Base-by-base conservation (phyloP, 192 early-diverging fungal genomes). In the Geosiphon pyriformis region DNA sequence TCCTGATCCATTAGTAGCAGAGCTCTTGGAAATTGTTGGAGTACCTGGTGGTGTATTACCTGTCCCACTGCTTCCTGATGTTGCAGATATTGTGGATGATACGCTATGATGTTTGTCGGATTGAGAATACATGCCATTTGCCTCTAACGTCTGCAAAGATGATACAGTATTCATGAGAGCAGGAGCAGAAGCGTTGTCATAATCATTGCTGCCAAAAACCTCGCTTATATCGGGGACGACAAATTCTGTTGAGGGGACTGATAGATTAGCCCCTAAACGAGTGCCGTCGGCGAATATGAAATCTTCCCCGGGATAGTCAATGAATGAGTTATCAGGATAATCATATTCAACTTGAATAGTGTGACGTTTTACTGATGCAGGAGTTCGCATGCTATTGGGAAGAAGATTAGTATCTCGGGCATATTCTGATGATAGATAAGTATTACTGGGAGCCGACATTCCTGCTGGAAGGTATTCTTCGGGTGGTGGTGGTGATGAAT, bases 311-410 rank as follows among this genome's bases (percentile, higher is more conserved):
- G 65, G 65, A 29, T 57, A 67, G 30, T 67, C 65, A 57, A 47
- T 37, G 37, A 33, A 66, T 1, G 50, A 29, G 29, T 57, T 67
- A 47, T 57, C 55, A 22, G 52, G 53, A 46, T 57, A 47, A 17
- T 74, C 67, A 65, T 78, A 82, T 59, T 84, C 83, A 22, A 84
- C 77, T 59, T 84, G 83, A 54, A 84, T 84, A 0, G 83, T 84
- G 53, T 84, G 83, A 8, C 83, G 76, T 72, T 84, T 84, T 27
- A 66, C 65, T 17, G 61, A 25, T n/a, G n/a, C 2, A 6, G 25
- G 7, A 29, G 53, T 18, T 22, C n/a, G 4, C 42, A 33, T 30
- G 17, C 30, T 26, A 31, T 59, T 37, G 8, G 31, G 4, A 29
- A 12, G 2, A 27, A 10, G 2, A 29, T 29, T 67, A 17, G 8